These are phyloP conservation scores for Citrus maxima DNA, from an alignment of 345 rosid genomes.

Conservation along the genomic window DNA sequence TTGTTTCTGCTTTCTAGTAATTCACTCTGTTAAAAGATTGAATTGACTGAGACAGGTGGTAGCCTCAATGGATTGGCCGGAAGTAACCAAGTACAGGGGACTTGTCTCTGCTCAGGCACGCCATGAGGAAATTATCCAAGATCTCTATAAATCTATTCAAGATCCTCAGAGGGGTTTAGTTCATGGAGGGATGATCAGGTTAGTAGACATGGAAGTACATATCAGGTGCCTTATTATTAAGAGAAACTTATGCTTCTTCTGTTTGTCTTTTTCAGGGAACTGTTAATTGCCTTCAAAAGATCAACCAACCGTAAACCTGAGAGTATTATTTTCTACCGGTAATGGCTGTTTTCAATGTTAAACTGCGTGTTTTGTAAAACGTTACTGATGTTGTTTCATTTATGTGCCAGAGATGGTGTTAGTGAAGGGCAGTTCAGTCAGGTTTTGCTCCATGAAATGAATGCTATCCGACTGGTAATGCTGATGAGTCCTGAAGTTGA, in stretches of 20 bases:
- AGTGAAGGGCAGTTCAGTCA: constrained; percentile 75
- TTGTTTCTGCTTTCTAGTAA: neutral
- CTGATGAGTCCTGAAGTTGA: neutral
- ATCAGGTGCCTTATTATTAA: neutral
- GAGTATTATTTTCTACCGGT: constrained; percentile 76
- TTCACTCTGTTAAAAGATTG: constrained; percentile 7
- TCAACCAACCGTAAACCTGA: constrained; percentile 39
- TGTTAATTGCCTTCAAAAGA: constrained; percentile 38
- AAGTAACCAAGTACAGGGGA: constrained; percentile 66
- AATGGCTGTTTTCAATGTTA: neutral
- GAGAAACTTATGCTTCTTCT: neutral
- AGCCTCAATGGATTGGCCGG: constrained; percentile 93
- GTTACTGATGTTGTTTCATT: constrained; percentile 1
- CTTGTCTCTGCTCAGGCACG: constrained; percentile 67
- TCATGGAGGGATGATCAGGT: constrained; percentile 72
- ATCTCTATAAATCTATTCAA: constrained; percentile 37
- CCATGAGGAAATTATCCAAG: constrained; percentile 63
- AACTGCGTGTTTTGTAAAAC: neutral
- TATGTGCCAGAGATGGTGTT: constrained; percentile 66
- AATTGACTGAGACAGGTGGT: constrained; percentile 48
- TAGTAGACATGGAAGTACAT: neutral
- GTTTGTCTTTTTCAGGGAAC: constrained; percentile 42
- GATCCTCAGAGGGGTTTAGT: constrained; percentile 31
- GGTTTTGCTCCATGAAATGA: constrained; percentile 61
- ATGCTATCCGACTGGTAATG: constrained; percentile 53